Conservation (phyloP, 208 protist genomes). For the Strigomonas galati region DNA sequence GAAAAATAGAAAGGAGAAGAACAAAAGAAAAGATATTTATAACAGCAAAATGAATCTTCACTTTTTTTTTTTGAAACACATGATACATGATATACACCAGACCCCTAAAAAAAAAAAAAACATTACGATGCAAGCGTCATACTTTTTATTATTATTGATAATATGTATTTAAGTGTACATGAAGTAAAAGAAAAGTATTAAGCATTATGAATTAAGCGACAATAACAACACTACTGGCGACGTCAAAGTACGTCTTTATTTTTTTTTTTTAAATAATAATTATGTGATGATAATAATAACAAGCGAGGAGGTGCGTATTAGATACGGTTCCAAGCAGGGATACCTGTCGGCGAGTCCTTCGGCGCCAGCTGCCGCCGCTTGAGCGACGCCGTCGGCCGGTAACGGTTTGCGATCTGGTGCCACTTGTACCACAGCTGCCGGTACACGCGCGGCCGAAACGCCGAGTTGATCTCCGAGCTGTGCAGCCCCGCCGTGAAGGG, state of each 20-base stretch:
- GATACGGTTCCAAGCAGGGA: conserved; percentile 84
- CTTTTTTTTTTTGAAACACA: too few species aligned
- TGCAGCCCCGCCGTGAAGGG: conserved; percentile 82
- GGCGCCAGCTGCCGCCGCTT: conserved; percentile 83
- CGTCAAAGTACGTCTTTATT: too few species aligned
- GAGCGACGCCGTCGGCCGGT: conserved; percentile 72
- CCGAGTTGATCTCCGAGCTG: conserved; percentile 69
- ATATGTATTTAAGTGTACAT: neutral
- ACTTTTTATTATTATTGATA: neutral
- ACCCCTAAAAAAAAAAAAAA: conserved; percentile 16
- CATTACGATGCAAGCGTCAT: too few species aligned
- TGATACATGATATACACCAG: too few species aligned
- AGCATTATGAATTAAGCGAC: conserved; percentile 2
- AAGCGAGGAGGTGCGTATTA: conserved; percentile 30
- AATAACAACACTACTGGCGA: too few species aligned
- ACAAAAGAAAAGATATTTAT: conserved; percentile 13
- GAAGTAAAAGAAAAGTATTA: too few species aligned
- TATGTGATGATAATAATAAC: too few species aligned
- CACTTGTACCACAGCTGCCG: conserved; percentile 89
- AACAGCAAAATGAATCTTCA: too few species aligned
- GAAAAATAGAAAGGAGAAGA: conserved; percentile 7
- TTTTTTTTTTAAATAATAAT: too few species aligned
- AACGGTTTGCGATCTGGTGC: conserved; percentile 87
- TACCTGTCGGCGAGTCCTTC: conserved; percentile 83
- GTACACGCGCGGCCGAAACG: conserved; percentile 86